Conservation (phyloP, 768 basidiomycete species). For the Tricholoma furcatifolium region DNA sequence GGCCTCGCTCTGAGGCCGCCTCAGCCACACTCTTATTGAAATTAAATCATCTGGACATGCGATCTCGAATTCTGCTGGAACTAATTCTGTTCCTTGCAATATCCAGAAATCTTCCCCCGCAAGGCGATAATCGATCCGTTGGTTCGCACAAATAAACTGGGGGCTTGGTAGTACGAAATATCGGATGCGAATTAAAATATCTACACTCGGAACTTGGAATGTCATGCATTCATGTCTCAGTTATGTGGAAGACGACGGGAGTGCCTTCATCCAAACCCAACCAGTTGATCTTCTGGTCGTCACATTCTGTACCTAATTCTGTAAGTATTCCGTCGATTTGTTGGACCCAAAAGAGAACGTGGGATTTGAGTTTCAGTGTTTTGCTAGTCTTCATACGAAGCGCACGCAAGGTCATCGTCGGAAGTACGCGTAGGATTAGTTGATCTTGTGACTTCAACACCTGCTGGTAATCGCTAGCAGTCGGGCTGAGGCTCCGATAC, state of each 20-base stretch:
- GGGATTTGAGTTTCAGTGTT: constrained; percentile 32
- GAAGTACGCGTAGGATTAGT: constrained; percentile 53
- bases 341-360: constrained; percentile 52
- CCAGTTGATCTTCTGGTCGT: constrained; percentile 62
- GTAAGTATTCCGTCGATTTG: constrained; percentile 48
- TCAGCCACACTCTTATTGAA: too few species aligned
- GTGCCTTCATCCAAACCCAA: constrained; percentile 65
- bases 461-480: background rate
- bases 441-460: constrained; percentile 21
- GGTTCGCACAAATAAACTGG: too few species aligned
- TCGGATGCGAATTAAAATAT: too few species aligned
- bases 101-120: too few species aligned
- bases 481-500: constrained; percentile 7
- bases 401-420: constrained; percentile 64
- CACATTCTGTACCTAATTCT: constrained; percentile 45
- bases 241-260: constrained; percentile 33
- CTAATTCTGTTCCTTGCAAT: too few species aligned
- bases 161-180: too few species aligned
- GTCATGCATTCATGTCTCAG: constrained; percentile 10
- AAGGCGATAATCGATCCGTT: too few species aligned
- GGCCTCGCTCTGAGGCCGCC: too few species aligned
- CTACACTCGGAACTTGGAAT: too few species aligned
- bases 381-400: constrained; percentile 68
- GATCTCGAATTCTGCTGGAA: too few species aligned
- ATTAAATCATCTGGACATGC: too few species aligned